phyloP scores from a whole-genome alignment of 2,329 filamentous ascomycete species.

The Fusarium dimerum region DNA sequence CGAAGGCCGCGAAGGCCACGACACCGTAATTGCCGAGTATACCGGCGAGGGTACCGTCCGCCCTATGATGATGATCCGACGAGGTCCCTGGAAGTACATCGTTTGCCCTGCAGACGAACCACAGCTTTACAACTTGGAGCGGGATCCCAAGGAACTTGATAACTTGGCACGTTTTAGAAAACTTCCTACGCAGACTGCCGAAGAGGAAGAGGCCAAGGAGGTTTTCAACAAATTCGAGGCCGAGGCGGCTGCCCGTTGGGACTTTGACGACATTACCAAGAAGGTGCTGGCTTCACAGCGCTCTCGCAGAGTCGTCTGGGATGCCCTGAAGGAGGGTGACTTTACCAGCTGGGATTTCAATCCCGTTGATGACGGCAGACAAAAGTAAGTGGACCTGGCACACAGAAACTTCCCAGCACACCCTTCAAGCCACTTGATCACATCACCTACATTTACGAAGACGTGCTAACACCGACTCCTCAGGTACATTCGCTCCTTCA shows the following conservation, averaged over 20 bases:
- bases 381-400: constrained; percentile 52
- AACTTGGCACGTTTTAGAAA: constrained; percentile 63
- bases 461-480: constrained; percentile 26
- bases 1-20: constrained; percentile 63
- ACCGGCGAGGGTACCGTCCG: constrained; percentile 89
- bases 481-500: constrained; percentile 83
- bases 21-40: constrained; percentile 94
- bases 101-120: constrained; percentile 81
- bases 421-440: constrained; percentile 29
- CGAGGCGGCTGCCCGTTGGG: constrained; percentile 77
- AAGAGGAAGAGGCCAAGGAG: constrained; percentile 48
- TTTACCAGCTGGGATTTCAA: constrained; percentile 87
- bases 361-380: constrained; percentile 67
- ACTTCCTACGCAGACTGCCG: constrained; percentile 39
- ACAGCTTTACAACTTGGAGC: constrained; percentile 78
- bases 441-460: constrained; percentile 25
- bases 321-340: constrained; percentile 71
- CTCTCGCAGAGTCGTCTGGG: constrained; percentile 76
- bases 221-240: constrained; percentile 67
- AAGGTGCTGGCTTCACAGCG: constrained; percentile 78
- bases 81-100: constrained; percentile 88
- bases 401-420: constrained; percentile 8
- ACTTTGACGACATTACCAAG: constrained; percentile 75
- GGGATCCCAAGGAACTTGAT: constrained; percentile 74
- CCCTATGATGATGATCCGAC: constrained; percentile 91